Evolutionary conservation across 805 yeast genomes (phyloP), one percentile per base, ranked within the genome.

Genomic region (Ogataea saltuana): DNA sequence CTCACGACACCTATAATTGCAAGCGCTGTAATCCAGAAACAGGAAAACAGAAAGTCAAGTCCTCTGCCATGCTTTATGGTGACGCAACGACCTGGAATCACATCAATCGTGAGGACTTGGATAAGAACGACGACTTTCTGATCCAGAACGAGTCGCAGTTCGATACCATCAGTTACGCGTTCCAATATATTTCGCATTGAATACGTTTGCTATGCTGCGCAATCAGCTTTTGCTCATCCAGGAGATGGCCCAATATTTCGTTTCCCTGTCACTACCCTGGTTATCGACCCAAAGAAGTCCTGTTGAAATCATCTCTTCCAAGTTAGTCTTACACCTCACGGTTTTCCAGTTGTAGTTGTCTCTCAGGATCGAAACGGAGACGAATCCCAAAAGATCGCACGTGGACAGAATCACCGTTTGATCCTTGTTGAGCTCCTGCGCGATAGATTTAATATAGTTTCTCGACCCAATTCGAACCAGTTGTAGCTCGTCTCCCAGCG

Each of bases 71-170:
- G 96, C 68, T 93, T 25, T 93, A 93, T 60, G 99, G 99, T 50
- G 99, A 93, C 65, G 87, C 98, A 0, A 93, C 97, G 0, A 83
- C 97, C 0, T 91, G 99, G 99, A 91, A 93, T 61, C 99, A 93
- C 67, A 72, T 87, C 44, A 76, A 82, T 47, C 86, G 76, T 46
- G 75, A 70, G 3, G 79, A 76, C 2, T 69, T 93, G 57, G 68
- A 63, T 20, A 65, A 68, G 23, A 86, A 90, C 16, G 86, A 88
- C 54, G 99, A 93, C 59, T 75, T 78, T 47, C 67, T 93, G 39
- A 68, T 93, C 46, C 75, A 79, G 50, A 88, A 85, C 56, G 99
- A 93, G 61, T 67, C 74, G 15, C 74, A 76, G 16, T 76, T 75
- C 53, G 74, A 79, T 28, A 88, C 86, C 36, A 80, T 93, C 16